Conservation (phyloP, 1,284 basidiomycete species). For the Marasmius sp. region DNA sequence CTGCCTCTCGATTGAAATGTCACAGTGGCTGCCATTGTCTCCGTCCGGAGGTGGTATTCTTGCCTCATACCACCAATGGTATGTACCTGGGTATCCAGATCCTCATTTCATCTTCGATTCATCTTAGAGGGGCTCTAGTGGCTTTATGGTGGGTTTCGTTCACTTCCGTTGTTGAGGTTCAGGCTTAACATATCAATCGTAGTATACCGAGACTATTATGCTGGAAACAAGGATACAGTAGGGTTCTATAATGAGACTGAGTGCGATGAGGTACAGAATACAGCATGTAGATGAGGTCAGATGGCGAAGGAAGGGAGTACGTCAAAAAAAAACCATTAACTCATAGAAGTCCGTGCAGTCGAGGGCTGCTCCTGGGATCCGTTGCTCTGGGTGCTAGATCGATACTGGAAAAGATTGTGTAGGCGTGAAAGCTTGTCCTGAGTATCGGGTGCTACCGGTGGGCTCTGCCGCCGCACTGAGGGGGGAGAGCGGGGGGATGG, state of each 20-base stretch:
- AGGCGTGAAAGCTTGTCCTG: conserved; percentile 71
- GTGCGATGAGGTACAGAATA: conserved; percentile 13
- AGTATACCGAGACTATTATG: neutral
- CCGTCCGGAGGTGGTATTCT: too few relatives aligned
- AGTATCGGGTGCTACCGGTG: conserved; percentile 34
- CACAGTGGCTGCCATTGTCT: too few relatives aligned
- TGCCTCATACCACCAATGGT: too few relatives aligned
- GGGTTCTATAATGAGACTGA: neutral
- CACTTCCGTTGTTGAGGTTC: too few relatives aligned
- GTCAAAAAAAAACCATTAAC: conserved; percentile 11
- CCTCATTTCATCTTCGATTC: too few relatives aligned
- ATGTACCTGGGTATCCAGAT: too few relatives aligned
- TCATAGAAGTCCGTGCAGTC: conserved; percentile 24
- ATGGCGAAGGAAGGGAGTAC: conserved; percentile 20
- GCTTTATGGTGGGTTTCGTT: too few relatives aligned
- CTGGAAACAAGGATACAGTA: neutral
- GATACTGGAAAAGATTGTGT: conserved; percentile 81
- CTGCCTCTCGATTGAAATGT: too few relatives aligned
- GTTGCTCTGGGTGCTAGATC: conserved; percentile 66
- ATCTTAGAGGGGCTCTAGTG: too few relatives aligned
- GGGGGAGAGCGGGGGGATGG: conserved; percentile 26
- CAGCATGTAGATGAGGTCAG: conserved; percentile 15
- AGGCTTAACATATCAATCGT: neutral
- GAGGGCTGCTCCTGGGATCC: conserved; percentile 45
- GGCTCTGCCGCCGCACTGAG: conserved; percentile 23